A percentile compares a stretch with the other conserved stretches of the same genome.
Evolutionary conservation across 805 yeast genomes (phyloP).

Genomic region (Pichia phayaonensis): DNA sequence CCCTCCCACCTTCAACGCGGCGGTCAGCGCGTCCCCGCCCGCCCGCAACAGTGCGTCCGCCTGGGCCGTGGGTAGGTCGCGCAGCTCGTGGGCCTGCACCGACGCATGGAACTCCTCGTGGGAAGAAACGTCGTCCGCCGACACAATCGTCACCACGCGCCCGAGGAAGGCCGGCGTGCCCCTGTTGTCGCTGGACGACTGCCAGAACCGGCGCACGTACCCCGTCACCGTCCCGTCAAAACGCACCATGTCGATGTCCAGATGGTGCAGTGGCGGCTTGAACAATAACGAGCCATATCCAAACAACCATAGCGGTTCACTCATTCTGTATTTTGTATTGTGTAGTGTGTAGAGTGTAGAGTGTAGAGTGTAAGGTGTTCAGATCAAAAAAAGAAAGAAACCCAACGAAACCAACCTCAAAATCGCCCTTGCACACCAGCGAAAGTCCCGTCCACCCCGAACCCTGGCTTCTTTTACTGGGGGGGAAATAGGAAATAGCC

Average conservation of each 20-base stretch:
- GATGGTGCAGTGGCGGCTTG: slow-evolving; percentile 5
- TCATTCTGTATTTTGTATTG: neutral
- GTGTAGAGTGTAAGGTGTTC: too few relatives aligned
- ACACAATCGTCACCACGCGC: neutral
- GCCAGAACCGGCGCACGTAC: neutral
- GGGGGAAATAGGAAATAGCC: too few relatives aligned
- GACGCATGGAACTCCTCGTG: neutral
- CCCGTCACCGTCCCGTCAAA: neutral
- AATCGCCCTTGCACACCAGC: too few relatives aligned
- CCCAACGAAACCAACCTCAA: too few relatives aligned
- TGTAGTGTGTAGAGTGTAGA: neutral
- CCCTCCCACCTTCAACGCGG: neutral
- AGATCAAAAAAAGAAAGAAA: too few relatives aligned
- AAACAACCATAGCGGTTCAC: slow-evolving; percentile 1
- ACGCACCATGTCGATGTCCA: neutral
- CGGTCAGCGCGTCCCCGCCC: neutral
- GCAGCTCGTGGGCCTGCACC: neutral
- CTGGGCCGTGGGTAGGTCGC: neutral
- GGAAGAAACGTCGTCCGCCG: neutral
- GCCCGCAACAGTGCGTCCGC: neutral
- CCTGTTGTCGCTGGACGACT: neutral
- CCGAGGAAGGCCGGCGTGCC: neutral
- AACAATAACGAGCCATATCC: slow-evolving; percentile 5
- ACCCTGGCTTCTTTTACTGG: too few relatives aligned
- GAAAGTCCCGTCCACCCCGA: too few relatives aligned